Conservation (phyloP, 345 rosid species). For the Physaria fendleri region DNA sequence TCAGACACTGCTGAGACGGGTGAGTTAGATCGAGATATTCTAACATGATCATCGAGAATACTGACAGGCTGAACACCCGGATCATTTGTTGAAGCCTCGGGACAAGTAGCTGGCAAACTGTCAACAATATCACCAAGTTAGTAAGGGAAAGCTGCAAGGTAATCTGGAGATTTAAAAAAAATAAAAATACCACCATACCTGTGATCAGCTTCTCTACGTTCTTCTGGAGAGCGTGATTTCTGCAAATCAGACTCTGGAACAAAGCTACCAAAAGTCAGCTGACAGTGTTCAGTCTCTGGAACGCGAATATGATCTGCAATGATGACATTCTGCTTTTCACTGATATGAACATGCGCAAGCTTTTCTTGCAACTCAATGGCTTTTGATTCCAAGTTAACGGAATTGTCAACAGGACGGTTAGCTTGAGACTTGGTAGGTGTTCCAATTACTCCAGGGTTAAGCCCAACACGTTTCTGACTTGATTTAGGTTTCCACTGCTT, state of each 20-base stretch:
- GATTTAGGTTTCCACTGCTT: conserved; percentile 92
- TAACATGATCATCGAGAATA: conserved; percentile 41
- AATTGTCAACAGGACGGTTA: conserved; percentile 34
- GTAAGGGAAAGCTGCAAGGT: neutral
- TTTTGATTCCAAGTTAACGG: conserved; percentile 35
- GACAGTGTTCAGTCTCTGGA: conserved; percentile 66
- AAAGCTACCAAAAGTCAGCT: conserved; percentile 83
- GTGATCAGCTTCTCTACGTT: conserved; percentile 42
- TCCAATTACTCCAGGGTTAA: conserved; percentile 59
- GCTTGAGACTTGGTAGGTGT: conserved; percentile 47
- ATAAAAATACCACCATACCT: conserved; percentile 35
- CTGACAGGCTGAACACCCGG: conserved; percentile 38
- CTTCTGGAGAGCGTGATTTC: conserved; percentile 38
- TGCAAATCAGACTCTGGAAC: conserved; percentile 49
- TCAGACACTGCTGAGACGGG: conserved; percentile 36
- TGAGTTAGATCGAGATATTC: conserved; percentile 54
- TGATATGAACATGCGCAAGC: conserved; percentile 35
- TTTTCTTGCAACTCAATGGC: conserved; percentile 48
- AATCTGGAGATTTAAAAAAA: neutral
- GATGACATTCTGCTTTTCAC: conserved; percentile 67
- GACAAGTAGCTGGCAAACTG: conserved; percentile 45
- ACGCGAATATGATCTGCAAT: conserved; percentile 82
- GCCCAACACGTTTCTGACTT: conserved; percentile 44
- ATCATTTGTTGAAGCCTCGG: conserved; percentile 39
- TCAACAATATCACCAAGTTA: conserved; percentile 32